phyloP scores from a whole-genome alignment of 352 stramenopile genomes.

The Lagenidium sp. region DNA sequence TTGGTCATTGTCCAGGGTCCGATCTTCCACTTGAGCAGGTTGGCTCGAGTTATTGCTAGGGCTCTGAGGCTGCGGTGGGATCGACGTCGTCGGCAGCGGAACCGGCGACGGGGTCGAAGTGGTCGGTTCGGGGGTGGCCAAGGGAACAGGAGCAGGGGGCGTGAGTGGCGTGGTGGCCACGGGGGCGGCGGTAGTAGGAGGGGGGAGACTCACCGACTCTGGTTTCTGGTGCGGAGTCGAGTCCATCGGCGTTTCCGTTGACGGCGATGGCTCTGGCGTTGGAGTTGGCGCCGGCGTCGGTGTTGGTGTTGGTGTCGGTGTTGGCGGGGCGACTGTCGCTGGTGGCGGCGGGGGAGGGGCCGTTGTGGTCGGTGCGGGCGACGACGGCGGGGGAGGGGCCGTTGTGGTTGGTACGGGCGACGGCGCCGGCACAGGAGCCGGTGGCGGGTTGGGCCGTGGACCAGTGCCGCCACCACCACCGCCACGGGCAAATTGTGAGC shows the following conservation, averaged over 20 bases:
- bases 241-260: background rate
- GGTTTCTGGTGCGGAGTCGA: too few species aligned
- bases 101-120: background rate
- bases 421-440: conserved; percentile 8
- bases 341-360: background rate
- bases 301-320: conserved; percentile 1
- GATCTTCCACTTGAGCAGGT: too few species aligned
- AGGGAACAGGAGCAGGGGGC: too few species aligned
- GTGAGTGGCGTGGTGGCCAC: background rate
- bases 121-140: background rate
- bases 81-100: too few species aligned
- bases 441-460: background rate
- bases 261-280: background rate
- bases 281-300: conserved; percentile 3
- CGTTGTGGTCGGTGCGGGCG: background rate
- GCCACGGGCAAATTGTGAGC: conserved; percentile 22
- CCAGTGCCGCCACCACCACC: conserved; percentile 2
- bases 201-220: background rate
- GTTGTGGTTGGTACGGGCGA: background rate
- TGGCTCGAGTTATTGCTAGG: too few species aligned
- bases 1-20: too few species aligned
- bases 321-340: background rate
- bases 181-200: background rate
- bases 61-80: too few species aligned
- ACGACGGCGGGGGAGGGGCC: background rate